These are phyloP conservation scores for Raphanus sativus DNA, from an alignment of 345 rosid species.

Conservation along the genomic window DNA sequence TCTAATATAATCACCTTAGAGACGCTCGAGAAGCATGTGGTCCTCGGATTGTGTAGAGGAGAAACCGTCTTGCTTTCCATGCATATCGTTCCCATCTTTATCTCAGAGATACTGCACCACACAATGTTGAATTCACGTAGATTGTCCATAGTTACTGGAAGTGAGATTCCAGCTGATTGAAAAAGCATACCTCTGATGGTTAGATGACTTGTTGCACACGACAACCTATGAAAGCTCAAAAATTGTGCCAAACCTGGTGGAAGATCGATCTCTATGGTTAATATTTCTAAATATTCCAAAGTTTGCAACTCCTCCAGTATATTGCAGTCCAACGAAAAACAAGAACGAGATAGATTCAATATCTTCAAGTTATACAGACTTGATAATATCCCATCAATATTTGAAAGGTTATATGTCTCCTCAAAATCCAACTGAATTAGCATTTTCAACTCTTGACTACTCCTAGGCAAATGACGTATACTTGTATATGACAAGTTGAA, in stretches of 20 bases:
- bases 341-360: background rate
- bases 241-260: background rate
- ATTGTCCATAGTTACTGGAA: background rate
- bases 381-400: background rate
- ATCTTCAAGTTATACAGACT: too few species aligned
- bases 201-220: background rate
- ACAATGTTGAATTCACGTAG: background rate
- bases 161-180: background rate
- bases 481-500: constrained; percentile 14
- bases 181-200: background rate
- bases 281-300: background rate
- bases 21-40: background rate
- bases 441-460: background rate
- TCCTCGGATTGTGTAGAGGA: background rate
- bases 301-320: background rate
- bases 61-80: background rate
- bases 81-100: background rate
- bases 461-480: background rate
- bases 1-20: too few species aligned
- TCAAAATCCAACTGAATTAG: constrained; percentile 3
- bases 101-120: constrained; percentile 1
- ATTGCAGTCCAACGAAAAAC: background rate
- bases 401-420: constrained; percentile 4
- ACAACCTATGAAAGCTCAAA: background rate
- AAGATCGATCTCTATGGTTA: background rate